Conservation (phyloP, 2,329 filamentous ascomycete genomes). For the Canariomyces notabilis region DNA sequence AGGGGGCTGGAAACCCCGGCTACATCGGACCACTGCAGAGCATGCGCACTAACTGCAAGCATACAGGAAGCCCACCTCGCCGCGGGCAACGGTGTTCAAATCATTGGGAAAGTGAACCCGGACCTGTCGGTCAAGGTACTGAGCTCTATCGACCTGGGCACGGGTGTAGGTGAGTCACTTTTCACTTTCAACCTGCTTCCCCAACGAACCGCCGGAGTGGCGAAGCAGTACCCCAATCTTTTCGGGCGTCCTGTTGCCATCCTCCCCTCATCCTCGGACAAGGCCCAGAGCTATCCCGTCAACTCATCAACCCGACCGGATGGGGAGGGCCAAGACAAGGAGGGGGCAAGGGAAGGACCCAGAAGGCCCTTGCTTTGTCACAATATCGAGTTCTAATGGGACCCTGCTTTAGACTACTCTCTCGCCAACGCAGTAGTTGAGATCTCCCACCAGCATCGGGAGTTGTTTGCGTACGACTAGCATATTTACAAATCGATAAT, state of each 20-base stretch:
- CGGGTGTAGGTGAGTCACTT: conserved; percentile 58
- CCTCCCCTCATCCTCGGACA: neutral
- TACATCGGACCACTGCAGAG: neutral
- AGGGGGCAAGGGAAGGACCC: neutral
- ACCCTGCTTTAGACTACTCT: conserved; percentile 58
- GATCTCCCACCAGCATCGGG: conserved; percentile 72
- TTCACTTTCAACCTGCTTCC: neutral
- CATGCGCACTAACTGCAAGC: neutral
- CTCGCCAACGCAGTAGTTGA: conserved; percentile 78
- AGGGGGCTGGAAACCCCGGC: neutral
- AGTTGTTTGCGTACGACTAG: conserved; percentile 67
- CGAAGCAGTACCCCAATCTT: neutral
- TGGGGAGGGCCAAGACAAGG: neutral
- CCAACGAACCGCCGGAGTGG: neutral
- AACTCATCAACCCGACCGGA: neutral
- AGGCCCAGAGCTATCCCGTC: neutral
- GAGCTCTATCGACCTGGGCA: conserved; percentile 64
- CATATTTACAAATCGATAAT: neutral
- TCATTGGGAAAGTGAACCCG: conserved; percentile 74
- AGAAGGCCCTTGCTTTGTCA: neutral
- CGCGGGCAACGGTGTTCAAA: conserved; percentile 64
- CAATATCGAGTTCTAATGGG: neutral
- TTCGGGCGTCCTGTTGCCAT: neutral
- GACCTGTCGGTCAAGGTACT: conserved; percentile 69
- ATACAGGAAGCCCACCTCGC: conserved; percentile 64